These are phyloP conservation scores for Chlorencoelia australis DNA, from an alignment of 2,329 filamentous ascomycete genomes.

Conservation along the genomic window DNA sequence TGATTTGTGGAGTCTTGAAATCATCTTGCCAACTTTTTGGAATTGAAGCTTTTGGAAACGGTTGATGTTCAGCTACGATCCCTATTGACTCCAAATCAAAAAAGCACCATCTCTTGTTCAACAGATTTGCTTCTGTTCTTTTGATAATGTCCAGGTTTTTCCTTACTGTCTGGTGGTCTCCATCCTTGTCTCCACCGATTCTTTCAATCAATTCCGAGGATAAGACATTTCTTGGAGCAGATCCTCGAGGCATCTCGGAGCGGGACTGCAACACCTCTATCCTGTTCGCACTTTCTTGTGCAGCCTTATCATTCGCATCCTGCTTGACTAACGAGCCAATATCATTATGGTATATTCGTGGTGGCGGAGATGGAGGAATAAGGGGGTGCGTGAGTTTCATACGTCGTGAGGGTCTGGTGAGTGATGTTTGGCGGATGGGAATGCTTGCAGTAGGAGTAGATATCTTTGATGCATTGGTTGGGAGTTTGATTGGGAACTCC, in stretches of 20 bases:
- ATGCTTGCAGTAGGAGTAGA: too few relatives aligned
- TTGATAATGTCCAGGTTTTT: constrained; percentile 46
- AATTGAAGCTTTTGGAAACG: constrained; percentile 19
- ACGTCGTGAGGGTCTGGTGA: too few relatives aligned
- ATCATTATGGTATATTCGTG: background rate
- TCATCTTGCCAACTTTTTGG: constrained; percentile 16
- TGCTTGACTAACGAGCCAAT: too few relatives aligned
- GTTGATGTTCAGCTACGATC: constrained; percentile 10
- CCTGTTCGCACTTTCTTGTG: too few relatives aligned
- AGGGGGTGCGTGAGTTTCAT: too few relatives aligned
- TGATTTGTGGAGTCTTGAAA: constrained; percentile 37
- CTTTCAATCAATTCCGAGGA: constrained; percentile 29
- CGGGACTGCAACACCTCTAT: too few relatives aligned
- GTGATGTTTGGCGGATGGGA: too few relatives aligned
- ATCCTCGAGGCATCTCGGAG: too few relatives aligned
- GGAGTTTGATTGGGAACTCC: too few relatives aligned
- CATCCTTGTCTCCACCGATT: constrained; percentile 30
- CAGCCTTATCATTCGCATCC: too few relatives aligned
- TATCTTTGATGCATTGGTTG: too few relatives aligned
- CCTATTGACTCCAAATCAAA: constrained; percentile 31
- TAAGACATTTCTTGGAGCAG: too few relatives aligned
- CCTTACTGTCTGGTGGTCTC: constrained; percentile 33
- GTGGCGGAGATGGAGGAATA: background rate
- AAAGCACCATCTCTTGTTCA: constrained; percentile 46
- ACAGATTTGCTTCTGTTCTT: constrained; percentile 48